Evolutionary conservation across 2,329 filamentous ascomycete genomes (phyloP).

Genomic region (Aspergillus pseudoviridinutans): DNA sequence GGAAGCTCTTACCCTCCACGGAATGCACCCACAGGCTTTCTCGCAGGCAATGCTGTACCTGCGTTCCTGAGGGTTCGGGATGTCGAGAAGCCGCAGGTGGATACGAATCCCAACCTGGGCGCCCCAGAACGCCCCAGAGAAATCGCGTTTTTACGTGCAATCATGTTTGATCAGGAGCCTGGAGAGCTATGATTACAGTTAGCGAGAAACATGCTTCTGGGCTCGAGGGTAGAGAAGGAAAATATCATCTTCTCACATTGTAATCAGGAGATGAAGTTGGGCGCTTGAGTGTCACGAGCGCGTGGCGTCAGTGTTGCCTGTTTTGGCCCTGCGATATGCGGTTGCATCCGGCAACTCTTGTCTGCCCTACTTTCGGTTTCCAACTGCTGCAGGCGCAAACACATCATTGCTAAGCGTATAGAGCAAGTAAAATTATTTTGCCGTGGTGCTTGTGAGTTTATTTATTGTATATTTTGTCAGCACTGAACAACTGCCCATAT

Average conservation of each 20-base stretch:
- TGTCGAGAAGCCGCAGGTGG: slow-evolving; percentile 32
- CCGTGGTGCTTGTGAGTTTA: no score
- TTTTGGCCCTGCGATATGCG: slow-evolving; percentile 12
- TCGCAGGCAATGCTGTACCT: slow-evolving; percentile 46
- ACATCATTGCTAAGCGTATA: neutral
- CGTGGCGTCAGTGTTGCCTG: slow-evolving; percentile 13
- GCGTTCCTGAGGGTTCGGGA: slow-evolving; percentile 36
- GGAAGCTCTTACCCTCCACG: slow-evolving; percentile 60
- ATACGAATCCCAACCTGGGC: slow-evolving; percentile 17
- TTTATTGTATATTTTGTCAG: neutral
- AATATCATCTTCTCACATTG: neutral
- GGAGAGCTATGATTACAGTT: neutral
- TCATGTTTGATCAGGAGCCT: slow-evolving; percentile 8
- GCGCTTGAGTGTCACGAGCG: neutral
- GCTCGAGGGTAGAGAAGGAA: neutral
- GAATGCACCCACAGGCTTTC: slow-evolving; percentile 67
- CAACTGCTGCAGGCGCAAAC: neutral
- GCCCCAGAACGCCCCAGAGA: slow-evolving; percentile 14
- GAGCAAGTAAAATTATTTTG: neutral
- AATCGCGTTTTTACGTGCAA: slow-evolving; percentile 13
- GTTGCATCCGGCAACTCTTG: slow-evolving; percentile 15
- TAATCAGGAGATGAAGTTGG: neutral
- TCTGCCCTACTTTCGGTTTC: neutral
- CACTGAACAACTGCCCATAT: neutral
- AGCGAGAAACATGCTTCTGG: slow-evolving; percentile 4